Evolutionary conservation across 139 green algal genomes (phyloP).

Genomic region (Closterium sp.): DNA sequence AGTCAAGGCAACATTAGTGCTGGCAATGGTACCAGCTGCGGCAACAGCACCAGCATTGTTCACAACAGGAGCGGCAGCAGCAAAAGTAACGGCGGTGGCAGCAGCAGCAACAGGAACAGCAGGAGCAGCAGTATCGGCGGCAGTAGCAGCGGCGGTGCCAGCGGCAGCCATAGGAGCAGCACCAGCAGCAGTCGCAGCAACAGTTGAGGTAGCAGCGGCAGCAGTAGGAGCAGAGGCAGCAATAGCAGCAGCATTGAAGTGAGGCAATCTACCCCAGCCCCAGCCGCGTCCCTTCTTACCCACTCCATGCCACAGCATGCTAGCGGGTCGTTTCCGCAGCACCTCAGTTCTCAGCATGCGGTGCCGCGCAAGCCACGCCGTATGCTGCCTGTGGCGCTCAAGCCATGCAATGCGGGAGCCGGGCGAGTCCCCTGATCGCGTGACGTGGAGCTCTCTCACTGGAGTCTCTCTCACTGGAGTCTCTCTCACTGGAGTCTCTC

Average conservation of each 20-base stretch:
- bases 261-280: background rate
- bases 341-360: background rate
- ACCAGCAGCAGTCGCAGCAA: background rate
- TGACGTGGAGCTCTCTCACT: no score
- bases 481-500: no score
- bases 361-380: background rate
- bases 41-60: background rate
- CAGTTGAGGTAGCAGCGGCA: background rate
- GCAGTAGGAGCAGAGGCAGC: background rate
- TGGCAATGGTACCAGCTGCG: no score
- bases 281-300: background rate
- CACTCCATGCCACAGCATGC: background rate
- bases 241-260: background rate
- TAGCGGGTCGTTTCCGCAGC: background rate
- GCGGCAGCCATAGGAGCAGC: background rate
- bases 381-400: background rate
- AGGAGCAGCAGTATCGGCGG: no score
- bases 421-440: no score
- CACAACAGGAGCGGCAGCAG: background rate
- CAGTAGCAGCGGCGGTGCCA: no score
- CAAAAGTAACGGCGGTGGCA: background rate
- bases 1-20: no score
- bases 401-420: background rate
- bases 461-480: no score
- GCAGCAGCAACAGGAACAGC: background rate